Base-by-base conservation (phyloP, 2,329 filamentous ascomycete genomes). In the Hawksworthiomyces lignivorus region DNA sequence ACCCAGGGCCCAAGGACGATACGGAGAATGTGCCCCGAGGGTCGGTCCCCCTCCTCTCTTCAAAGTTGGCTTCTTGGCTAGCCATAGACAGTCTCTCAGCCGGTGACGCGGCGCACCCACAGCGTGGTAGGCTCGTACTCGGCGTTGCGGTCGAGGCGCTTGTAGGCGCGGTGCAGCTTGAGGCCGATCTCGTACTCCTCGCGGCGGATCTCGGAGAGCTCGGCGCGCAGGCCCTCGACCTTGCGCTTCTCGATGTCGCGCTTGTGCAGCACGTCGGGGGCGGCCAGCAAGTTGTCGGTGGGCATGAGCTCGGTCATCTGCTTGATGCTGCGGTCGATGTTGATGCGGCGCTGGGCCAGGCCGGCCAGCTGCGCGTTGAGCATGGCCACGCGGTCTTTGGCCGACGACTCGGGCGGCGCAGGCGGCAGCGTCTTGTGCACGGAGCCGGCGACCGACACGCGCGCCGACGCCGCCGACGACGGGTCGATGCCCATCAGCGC, bases 251-350 rank as follows among this genome's bases (percentile, higher is more conserved):
- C 70, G 45, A 57, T 52, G 60, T 76, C 74, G 36, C 75, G 70
- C 57, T 70, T 73, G 34, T 61, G 63, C 36, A 73, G 51, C 26
- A 85, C 80, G 37, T 83, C 75, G 8, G 78, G 72, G 52, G 80
- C 82, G 22, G 79, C 75, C 55, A 84, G 66, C 29, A 87, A 68
- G 48, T 74, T 77, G 56, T 85, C 81, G 27, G 73, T 78, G 30
- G 84, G 83, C 69, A 88, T 84, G 45, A 88, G 71, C 58, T 87
- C 79, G 45, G 80, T 87, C 69, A 90, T 80, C 59, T 90, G 84
- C 48, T 75, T 69, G 56, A 92, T 85, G 47, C 82, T 78, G 19
- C 72, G 78, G 56, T 77, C 73, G 54, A 90, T 77, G 61, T 89
- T 90, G 47, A 73, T 68, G 41, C 81, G 77, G 33, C 84, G 77